Base-by-base conservation (phyloP, 495 filamentous ascomycete genomes). In the Amphirosellinia nigrospora region DNA sequence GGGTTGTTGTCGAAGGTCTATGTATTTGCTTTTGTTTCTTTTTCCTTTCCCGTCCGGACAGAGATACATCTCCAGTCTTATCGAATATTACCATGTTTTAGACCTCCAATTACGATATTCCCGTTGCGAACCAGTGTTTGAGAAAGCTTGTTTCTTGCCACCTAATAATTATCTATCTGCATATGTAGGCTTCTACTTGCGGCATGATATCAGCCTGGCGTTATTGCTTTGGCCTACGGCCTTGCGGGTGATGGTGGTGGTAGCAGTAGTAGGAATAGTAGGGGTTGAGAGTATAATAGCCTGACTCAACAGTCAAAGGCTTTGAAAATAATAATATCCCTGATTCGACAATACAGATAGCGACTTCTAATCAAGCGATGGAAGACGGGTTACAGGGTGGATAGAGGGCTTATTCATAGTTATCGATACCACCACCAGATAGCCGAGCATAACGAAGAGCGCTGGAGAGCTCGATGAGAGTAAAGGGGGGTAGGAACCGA, bases 141-240 rank as follows among this genome's bases (percentile, higher is more conserved):
- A 13, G 28, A 62, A 62, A 16, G 32, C 26, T 62, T 21, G 59
- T 41, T 43, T 62, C 11, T 62, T 39, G 4, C 38, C 10, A 62
- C 34, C 16, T 45, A 34, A 45, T 28, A n/a, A 45, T 62, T 62
- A 30, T 62, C 39, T 46, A 43, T 41, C 21, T 62, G 59, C 39
- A 62, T 62, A 62, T 41, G 21, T 62, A 46, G 13, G 21, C 28
- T 19, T 13, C 46, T 30, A 23, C 58, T 4, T 15, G n/a, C 19
- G 15, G 21, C 26, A 39, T 41, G 58, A 15, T 13, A 7, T 5
- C 6, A 60, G n/a, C 58, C 36, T 41, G 10, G 5, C n/a, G 11
- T 23, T 53, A 53, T 53, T 6, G 30, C 11, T 16, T 28, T 28
- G 30, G 30, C 50, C 10, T 26, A 52, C 23, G 48, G 23, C 48